Conservation (phyloP, 164 flowering plant species). For the Liriodendron chinense region DNA sequence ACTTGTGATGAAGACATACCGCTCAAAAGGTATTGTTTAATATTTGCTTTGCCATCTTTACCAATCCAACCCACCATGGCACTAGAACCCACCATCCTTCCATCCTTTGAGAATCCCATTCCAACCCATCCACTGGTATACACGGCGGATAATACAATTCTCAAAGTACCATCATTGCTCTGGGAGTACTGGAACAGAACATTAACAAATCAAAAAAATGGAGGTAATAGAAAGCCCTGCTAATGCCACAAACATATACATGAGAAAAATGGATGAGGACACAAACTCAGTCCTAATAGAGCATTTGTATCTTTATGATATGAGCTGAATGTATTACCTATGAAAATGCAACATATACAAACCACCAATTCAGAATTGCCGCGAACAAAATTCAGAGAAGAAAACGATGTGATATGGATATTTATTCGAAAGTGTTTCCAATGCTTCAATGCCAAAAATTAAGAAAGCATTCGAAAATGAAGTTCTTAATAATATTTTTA, state of each 20-base stretch:
- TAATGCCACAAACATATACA: background rate
- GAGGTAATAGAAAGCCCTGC: background rate
- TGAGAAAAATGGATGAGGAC: background rate
- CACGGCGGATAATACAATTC: conserved; percentile 59
- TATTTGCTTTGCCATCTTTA: conserved; percentile 37
- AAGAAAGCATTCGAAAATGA: no score
- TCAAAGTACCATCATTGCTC: conserved; percentile 42
- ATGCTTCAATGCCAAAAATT: no score
- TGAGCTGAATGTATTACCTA: no score
- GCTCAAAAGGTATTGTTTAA: conserved; percentile 56
- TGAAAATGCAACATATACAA: background rate
- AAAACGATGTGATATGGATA: background rate
- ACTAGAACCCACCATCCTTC: conserved; percentile 81
- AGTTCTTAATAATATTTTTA: no score
- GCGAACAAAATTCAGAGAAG: background rate
- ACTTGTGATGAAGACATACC: conserved; percentile 42
- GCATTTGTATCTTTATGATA: background rate
- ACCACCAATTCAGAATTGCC: background rate
- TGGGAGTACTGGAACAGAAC: conserved; percentile 53
- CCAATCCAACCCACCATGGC: conserved; percentile 89
- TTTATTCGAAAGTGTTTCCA: no score
- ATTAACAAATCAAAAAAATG: conserved; percentile 1
- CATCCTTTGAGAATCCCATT: conserved; percentile 79
- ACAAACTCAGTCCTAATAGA: no score
- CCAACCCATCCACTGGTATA: conserved; percentile 90